These are phyloP conservation scores for Naganishia friedmannii DNA, from an alignment of 768 basidiomycete species.

Conservation along the genomic window DNA sequence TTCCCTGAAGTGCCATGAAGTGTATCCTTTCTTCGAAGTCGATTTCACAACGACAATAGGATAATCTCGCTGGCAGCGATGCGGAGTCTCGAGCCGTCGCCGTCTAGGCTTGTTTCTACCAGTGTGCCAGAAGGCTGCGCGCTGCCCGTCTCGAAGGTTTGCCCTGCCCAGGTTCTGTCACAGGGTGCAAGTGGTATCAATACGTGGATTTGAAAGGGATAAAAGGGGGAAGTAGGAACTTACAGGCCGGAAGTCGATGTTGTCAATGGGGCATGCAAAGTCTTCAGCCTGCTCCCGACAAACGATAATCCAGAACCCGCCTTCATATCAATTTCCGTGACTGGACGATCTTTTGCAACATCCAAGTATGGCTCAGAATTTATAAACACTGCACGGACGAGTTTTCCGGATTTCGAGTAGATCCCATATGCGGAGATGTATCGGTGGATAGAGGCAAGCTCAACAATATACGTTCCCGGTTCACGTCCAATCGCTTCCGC, in stretches of 20 bases:
- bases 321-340: not conserved
- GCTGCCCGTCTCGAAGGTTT: not conserved
- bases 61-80: not conserved
- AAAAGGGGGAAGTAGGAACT: not conserved
- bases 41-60: not conserved
- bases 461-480: not conserved
- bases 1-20: no score
- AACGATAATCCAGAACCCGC: not conserved
- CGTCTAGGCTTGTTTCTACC: not conserved
- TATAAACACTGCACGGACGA: not conserved
- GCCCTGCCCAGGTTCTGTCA: not conserved
- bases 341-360: not conserved
- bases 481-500: conserved; percentile 33
- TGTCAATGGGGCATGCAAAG: not conserved
- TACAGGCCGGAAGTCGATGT: not conserved
- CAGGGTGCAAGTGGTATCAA: not conserved
- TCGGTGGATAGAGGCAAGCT: not conserved
- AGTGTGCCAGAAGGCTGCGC: not conserved
- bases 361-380: not conserved
- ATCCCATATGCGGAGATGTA: not conserved
- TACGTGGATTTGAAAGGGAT: not conserved
- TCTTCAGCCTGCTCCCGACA: not conserved
- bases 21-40: no score
- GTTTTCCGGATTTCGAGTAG: not conserved
- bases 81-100: not conserved